Evolutionary conservation across 1,284 basidiomycete genomes (phyloP).

Genomic region (Baeospora myosura): DNA sequence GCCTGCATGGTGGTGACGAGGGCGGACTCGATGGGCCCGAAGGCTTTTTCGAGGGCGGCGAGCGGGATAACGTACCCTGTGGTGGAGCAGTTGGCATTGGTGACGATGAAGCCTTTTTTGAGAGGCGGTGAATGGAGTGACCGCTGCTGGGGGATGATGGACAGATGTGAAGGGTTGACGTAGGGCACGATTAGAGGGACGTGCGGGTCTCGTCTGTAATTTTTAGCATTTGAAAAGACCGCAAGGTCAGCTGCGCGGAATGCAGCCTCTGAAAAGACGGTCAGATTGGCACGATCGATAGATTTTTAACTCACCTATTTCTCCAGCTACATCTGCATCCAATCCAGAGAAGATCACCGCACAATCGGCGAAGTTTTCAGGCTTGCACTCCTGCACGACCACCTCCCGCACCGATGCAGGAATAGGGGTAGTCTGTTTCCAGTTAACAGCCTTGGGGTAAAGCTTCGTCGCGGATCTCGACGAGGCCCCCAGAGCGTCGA

Average conservation of each 20-base stretch:
- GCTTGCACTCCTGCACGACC: slow-evolving; percentile 74
- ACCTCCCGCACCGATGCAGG: slow-evolving; percentile 64
- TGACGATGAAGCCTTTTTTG: slow-evolving; percentile 90
- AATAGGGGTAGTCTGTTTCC: slow-evolving; percentile 86
- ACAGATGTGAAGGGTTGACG: slow-evolving; percentile 86
- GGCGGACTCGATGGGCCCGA: slow-evolving; percentile 88
- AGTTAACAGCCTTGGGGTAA: slow-evolving; percentile 75
- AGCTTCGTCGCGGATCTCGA: slow-evolving; percentile 81
- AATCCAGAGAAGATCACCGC: slow-evolving; percentile 91
- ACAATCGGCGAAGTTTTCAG: slow-evolving; percentile 77
- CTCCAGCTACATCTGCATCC: slow-evolving; percentile 90
- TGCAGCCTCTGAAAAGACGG: slow-evolving; percentile 61
- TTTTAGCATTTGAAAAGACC: slow-evolving; percentile 98
- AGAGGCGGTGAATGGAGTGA: slow-evolving; percentile 60
- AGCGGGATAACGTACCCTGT: slow-evolving; percentile 93
- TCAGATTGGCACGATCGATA: slow-evolving; percentile 5
- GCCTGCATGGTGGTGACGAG: slow-evolving; percentile 97
- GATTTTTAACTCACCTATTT: slow-evolving; percentile 69
- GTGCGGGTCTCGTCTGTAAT: slow-evolving; percentile 86
- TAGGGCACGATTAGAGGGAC: slow-evolving; percentile 98
- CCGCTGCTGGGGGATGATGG: slow-evolving; percentile 77
- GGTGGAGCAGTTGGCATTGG: slow-evolving; percentile 98
- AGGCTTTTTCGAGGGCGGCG: slow-evolving; percentile 84
- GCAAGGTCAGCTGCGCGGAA: slow-evolving; percentile 86
- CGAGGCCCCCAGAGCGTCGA: slow-evolving; percentile 88